These are phyloP conservation scores for Hydnomerulius pinastri DNA, from an alignment of 768 basidiomycete genomes.

Conservation along the genomic window DNA sequence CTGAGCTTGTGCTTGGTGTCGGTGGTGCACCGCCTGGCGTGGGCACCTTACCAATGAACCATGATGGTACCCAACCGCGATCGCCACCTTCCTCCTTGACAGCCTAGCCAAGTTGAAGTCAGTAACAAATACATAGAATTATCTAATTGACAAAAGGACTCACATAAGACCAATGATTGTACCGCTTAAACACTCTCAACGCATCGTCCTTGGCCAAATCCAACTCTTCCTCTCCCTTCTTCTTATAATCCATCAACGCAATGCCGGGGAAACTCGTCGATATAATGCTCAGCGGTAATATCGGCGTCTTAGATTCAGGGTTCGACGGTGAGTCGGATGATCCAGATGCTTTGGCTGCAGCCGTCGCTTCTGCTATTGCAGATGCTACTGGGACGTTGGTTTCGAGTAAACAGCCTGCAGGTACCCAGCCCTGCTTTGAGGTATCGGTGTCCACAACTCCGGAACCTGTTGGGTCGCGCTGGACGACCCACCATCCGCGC, in stretches of 20 bases:
- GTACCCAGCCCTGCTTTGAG: conserved; percentile 93
- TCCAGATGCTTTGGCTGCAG: conserved; percentile 51
- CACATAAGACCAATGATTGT: conserved; percentile 97
- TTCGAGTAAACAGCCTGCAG: conserved; percentile 94
- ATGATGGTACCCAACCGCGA: conserved; percentile 97
- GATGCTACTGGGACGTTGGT: conserved; percentile 88
- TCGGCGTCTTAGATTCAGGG: conserved; percentile 63
- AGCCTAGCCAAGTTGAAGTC: conserved; percentile 51
- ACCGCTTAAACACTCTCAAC: conserved; percentile 93
- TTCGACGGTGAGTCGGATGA: conserved; percentile 40
- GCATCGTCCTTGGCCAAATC: conserved; percentile 86
- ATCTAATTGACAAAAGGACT: conserved; percentile 23
- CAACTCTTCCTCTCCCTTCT: conserved; percentile 92
- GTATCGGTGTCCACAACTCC: conserved; percentile 78
- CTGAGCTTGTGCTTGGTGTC: conserved; percentile 52
- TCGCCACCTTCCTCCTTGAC: conserved; percentile 93
- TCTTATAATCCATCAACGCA: conserved; percentile 94
- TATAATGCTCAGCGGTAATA: conserved; percentile 87
- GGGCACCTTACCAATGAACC: conserved; percentile 91
- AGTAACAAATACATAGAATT: conserved; percentile 5
- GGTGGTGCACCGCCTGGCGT: conserved; percentile 42
- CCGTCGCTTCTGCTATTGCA: conserved; percentile 81
- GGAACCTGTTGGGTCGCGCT: conserved; percentile 85
- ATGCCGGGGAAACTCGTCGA: conserved; percentile 98
- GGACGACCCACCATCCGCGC: conserved; percentile 99